Evolutionary conservation across 352 stramenopile species (phyloP).

Genomic region (Pythium dissimile): DNA sequence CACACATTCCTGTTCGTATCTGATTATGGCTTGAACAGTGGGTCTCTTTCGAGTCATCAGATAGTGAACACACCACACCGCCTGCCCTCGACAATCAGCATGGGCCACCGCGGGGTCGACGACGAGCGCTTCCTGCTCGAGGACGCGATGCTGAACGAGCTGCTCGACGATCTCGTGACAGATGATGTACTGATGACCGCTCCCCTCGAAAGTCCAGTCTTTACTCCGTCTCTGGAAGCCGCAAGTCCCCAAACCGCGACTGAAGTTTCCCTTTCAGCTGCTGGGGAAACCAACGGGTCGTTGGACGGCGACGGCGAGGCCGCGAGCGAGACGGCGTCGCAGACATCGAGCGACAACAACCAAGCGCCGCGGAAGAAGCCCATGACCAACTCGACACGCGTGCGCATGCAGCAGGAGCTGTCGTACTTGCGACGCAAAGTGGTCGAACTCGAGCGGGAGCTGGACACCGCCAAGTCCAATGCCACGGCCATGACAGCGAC

Average conservation of each 20-base stretch:
- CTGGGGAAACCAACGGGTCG: not conserved
- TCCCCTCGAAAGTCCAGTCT: not conserved
- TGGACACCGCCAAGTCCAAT: slow-evolving; percentile 14
- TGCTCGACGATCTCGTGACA: slow-evolving; percentile 1
- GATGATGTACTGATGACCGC: not conserved
- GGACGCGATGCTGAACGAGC: slow-evolving; percentile 2
- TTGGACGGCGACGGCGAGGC: not conserved
- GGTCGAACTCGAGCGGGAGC: slow-evolving; percentile 33
- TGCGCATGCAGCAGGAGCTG: slow-evolving; percentile 53
- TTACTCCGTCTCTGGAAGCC: not conserved
- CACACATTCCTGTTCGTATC: too few species aligned
- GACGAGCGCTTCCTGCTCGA: slow-evolving; percentile 2
- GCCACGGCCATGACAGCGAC: not conserved
- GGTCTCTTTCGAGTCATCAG: too few species aligned
- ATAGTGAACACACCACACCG: too few species aligned
- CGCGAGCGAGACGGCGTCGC: slow-evolving; percentile 5
- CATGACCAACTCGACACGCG: slow-evolving; percentile 50
- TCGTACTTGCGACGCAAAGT: slow-evolving; percentile 46
- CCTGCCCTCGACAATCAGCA: not conserved
- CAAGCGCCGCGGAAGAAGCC: slow-evolving; percentile 13
- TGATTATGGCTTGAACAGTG: too few species aligned
- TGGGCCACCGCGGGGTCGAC: not conserved
- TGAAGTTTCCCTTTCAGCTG: not conserved
- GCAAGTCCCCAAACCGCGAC: not conserved
- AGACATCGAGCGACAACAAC: slow-evolving; percentile 1